Evolutionary conservation across 805 yeast species (phyloP).

Genomic region (Metschnikowia lochheadii): DNA sequence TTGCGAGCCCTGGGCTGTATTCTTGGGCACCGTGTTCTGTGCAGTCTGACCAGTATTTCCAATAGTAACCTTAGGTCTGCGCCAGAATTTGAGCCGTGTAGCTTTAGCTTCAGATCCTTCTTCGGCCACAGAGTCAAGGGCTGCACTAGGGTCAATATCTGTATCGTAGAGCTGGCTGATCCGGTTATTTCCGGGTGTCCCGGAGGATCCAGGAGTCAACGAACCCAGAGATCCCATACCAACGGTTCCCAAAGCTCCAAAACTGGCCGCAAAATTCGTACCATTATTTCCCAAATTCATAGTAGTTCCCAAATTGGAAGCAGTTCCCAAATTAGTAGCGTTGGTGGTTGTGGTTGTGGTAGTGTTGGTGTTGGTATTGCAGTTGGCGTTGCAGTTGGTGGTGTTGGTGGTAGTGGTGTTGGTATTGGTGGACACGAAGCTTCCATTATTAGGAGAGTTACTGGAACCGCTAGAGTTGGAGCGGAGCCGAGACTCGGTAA

Average conservation of each 20-base stretch:
- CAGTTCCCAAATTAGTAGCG: no score
- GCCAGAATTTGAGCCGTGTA: constrained; percentile 42
- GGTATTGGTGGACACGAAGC: neutral
- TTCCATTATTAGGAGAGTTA: neutral
- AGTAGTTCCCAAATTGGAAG: no score
- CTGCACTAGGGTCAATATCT: constrained; percentile 9
- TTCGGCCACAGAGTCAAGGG: constrained; percentile 9
- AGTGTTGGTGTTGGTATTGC: no score
- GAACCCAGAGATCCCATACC: no score
- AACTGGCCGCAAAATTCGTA: no score
- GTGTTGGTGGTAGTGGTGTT: no score
- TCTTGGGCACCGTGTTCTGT: neutral
- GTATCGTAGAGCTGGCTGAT: constrained; percentile 8
- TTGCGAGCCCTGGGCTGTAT: neutral
- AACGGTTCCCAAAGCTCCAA: no score
- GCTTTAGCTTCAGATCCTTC: constrained; percentile 34
- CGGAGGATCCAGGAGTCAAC: no score
- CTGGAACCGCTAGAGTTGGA: neutral
- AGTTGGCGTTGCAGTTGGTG: no score
- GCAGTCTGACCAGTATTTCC: neutral
- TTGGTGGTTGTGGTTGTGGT: no score
- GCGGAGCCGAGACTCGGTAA: neutral
- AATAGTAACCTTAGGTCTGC: constrained; percentile 36
- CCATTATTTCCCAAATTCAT: no score
- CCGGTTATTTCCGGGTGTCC: neutral